phyloP scores from a whole-genome alignment of 2,329 filamentous ascomycete species.

The Ciborinia camelliae region DNA sequence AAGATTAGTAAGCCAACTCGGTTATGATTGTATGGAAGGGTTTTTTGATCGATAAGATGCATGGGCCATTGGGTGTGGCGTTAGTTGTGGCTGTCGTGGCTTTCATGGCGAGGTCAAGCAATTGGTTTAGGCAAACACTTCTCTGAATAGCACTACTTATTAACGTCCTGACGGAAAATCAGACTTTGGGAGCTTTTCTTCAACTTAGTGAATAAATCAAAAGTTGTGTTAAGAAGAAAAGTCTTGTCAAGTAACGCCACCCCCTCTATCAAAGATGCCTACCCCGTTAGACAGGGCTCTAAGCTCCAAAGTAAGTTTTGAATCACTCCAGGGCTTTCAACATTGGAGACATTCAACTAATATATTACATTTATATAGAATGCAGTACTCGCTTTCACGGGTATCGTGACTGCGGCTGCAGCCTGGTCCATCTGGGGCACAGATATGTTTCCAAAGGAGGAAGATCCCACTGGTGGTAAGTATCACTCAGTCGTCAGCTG shows the following conservation, averaged over 20 bases:
- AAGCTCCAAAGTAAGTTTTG: constrained; percentile 60
- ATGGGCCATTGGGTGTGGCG: not conserved
- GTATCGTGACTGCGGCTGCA: constrained; percentile 75
- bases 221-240: not conserved
- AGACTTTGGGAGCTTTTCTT: not conserved
- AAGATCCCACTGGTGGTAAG: constrained; percentile 74
- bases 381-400: constrained; percentile 71
- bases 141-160: not conserved
- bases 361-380: constrained; percentile 49
- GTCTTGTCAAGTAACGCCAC: constrained; percentile 7
- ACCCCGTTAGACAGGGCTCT: constrained; percentile 66
- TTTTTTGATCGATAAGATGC: constrained; percentile 2
- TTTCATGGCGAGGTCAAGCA: not conserved
- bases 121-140: constrained; percentile 2
- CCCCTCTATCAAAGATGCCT: constrained; percentile 51
- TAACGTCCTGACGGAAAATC: not conserved
- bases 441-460: constrained; percentile 72
- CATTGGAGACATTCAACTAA: not conserved
- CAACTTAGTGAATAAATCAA: not conserved
- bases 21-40: constrained; percentile 18
- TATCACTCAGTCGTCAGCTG: not conserved
- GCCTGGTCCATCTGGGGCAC: constrained; percentile 79
- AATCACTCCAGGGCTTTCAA: not conserved
- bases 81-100: not conserved
- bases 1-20: constrained; percentile 23